Conservation (phyloP, 306 rosid species). For the Cicer bijugum region DNA sequence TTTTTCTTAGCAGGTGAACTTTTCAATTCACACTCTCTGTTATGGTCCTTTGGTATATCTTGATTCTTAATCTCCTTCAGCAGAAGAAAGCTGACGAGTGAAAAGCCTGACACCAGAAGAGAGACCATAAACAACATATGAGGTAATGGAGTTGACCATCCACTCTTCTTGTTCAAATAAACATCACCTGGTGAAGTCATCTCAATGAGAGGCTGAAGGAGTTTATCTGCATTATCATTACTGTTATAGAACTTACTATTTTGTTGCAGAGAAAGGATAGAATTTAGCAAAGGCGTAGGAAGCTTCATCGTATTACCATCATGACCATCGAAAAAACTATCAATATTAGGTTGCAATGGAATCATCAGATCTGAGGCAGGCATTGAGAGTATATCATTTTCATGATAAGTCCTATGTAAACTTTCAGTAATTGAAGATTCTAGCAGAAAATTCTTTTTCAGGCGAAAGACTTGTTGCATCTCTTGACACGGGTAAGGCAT, state of each 20-base stretch:
- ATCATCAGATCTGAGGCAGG: slow-evolving; percentile 45
- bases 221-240: slow-evolving; percentile 36
- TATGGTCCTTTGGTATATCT: slow-evolving; percentile 39
- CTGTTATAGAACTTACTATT: slow-evolving; percentile 31
- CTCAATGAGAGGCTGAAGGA: slow-evolving; percentile 40
- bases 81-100: slow-evolving; percentile 27
- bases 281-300: slow-evolving; percentile 30
- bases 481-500: slow-evolving; percentile 73
- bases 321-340: slow-evolving; percentile 35
- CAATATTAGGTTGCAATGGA: slow-evolving; percentile 43
- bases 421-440: slow-evolving; percentile 49
- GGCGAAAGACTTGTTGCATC: slow-evolving; percentile 53
- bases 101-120: slow-evolving; percentile 49
- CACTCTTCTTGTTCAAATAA: slow-evolving; percentile 34
- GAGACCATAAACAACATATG: slow-evolving; percentile 38
- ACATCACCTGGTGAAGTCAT: slow-evolving; percentile 36
- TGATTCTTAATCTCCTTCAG: slow-evolving; percentile 42
- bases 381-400: slow-evolving; percentile 45
- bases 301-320: slow-evolving; percentile 37
- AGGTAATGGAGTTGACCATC: slow-evolving; percentile 45
- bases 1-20: slow-evolving; percentile 56
- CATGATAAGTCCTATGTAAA: slow-evolving; percentile 33
- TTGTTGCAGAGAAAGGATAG: slow-evolving; percentile 35
- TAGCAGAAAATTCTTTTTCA: slow-evolving; percentile 47
- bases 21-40: slow-evolving; percentile 47